A percentile compares a stretch with the other conserved stretches of the same genome.
These are phyloP conservation scores for Nemania abortiva DNA, from an alignment of 2,329 filamentous ascomycete species.

Conservation along the genomic window DNA sequence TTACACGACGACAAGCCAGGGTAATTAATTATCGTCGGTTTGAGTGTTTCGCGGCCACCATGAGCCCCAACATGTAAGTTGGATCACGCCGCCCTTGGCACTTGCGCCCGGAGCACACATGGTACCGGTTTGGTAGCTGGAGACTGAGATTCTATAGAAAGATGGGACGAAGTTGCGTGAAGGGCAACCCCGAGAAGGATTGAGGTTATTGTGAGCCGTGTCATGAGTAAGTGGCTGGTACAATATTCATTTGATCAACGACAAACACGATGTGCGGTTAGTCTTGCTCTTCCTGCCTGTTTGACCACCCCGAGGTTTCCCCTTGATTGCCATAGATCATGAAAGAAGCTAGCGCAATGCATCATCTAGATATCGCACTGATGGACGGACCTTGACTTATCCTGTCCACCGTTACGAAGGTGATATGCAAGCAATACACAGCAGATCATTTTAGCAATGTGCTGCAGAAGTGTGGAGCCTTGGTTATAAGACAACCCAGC, in stretches of 20 bases:
- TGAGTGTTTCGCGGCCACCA: conserved; percentile 9
- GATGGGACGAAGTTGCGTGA: not conserved
- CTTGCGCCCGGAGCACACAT: not conserved
- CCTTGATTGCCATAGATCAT: conserved; percentile 25
- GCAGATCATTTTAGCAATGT: conserved; percentile 29
- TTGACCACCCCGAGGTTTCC: conserved; percentile 30
- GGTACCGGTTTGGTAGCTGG: not conserved
- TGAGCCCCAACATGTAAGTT: conserved; percentile 15
- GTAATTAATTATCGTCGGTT: conserved; percentile 20
- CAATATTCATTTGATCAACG: conserved; percentile 22
- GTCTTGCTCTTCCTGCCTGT: conserved; percentile 28
- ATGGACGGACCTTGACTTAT: conserved; percentile 14
- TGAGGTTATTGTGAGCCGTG: conserved; percentile 16
- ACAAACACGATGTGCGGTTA: conserved; percentile 34
- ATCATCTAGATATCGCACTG: conserved; percentile 22
- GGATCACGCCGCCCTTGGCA: not conserved
- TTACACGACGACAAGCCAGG: conserved; percentile 22
- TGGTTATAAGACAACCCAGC: conserved; percentile 30
- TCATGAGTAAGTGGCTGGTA: conserved; percentile 14
- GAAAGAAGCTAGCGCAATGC: conserved; percentile 24
- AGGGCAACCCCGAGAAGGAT: not conserved
- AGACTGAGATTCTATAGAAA: not conserved
- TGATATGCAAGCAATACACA: conserved; percentile 32
- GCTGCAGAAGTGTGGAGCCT: conserved; percentile 25
- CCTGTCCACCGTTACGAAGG: conserved; percentile 28